These are phyloP conservation scores for Yamagishiella unicocca DNA, from an alignment of 139 green algal species.

Conservation along the genomic window DNA sequence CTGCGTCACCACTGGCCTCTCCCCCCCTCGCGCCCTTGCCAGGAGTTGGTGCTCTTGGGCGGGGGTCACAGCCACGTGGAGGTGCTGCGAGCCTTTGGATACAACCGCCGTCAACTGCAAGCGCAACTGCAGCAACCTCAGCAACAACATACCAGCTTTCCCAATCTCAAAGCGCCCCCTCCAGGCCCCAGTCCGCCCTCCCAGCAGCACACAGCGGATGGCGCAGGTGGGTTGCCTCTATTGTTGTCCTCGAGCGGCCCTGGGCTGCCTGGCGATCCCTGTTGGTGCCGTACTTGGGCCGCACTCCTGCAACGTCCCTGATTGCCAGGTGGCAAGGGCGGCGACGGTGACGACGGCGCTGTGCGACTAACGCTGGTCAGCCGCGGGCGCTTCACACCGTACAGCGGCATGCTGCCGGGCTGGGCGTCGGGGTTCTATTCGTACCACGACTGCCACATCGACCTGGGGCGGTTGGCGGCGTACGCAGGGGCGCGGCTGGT, in stretches of 20 bases:
- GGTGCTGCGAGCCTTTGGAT: slow-evolving; percentile 85
- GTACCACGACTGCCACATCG: slow-evolving; percentile 95
- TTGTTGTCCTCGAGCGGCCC: no score
- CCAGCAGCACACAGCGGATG: no score
- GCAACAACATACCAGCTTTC: background rate
- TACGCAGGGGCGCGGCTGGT: slow-evolving; percentile 86
- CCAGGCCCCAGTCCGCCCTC: no score
- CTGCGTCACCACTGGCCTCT: no score
- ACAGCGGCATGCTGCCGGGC: slow-evolving; percentile 98
- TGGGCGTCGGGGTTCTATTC: slow-evolving; percentile 93
- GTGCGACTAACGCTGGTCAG: slow-evolving; percentile 89
- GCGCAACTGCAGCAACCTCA: background rate
- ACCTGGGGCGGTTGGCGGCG: slow-evolving; percentile 81
- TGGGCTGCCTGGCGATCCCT: no score
- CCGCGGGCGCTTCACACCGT: slow-evolving; percentile 88
- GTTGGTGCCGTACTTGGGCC: no score
- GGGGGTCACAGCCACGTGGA: slow-evolving; percentile 82
- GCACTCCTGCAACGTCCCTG: no score
- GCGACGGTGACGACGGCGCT: background rate
- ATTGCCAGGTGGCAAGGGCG: no score
- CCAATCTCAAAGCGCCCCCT: no score
- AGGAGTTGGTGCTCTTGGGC: slow-evolving; percentile 48
- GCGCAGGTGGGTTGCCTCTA: no score
- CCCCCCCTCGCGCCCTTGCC: no score
- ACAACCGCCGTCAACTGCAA: no score